phyloP scores from a whole-genome alignment of 2,329 filamentous ascomycete genomes.

The Fusarium algeriense region DNA sequence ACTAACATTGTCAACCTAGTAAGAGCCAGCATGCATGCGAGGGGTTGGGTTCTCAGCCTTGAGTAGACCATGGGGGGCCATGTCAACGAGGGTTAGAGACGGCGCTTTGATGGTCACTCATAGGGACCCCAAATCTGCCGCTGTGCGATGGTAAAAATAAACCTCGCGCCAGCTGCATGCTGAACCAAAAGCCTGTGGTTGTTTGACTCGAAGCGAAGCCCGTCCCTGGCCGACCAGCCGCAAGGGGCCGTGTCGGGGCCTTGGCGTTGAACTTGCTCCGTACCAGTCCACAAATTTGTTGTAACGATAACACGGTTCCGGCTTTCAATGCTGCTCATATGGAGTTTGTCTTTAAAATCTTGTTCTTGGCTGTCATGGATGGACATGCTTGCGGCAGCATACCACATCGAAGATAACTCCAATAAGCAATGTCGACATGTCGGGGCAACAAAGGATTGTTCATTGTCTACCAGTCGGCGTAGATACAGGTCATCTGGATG shows the following conservation, averaged over 20 bases:
- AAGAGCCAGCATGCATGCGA: conserved; percentile 44
- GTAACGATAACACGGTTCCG: conserved; percentile 24
- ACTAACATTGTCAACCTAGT: conserved; percentile 39
- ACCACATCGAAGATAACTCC: not conserved
- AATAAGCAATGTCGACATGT: not conserved
- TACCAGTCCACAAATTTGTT: conserved; percentile 21
- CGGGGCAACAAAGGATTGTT: not conserved
- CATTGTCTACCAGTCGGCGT: not conserved
- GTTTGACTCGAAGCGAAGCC: conserved; percentile 43
- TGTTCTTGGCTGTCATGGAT: conserved; percentile 23
- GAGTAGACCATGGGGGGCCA: conserved; percentile 35
- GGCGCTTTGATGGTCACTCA: conserved; percentile 40
- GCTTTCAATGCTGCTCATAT: conserved; percentile 4
- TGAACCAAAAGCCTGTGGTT: conserved; percentile 35
- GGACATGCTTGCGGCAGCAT: conserved; percentile 11
- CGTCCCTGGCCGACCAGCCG: conserved; percentile 44
- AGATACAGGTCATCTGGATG: conserved; percentile 39
- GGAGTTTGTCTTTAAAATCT: not conserved
- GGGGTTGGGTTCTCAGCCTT: conserved; percentile 41
- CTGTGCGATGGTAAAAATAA: conserved; percentile 47
- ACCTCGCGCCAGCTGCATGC: conserved; percentile 36
- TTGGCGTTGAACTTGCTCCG: conserved; percentile 7
- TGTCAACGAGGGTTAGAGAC: conserved; percentile 34
- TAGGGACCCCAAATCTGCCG: conserved; percentile 33
- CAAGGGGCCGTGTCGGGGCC: conserved; percentile 37